Percentiles rank a stretch among this genome's conserved stretches.
Evolutionary conservation across 2,329 filamentous ascomycete species (phyloP).

Genomic region (Macrophomina phaseolina): DNA sequence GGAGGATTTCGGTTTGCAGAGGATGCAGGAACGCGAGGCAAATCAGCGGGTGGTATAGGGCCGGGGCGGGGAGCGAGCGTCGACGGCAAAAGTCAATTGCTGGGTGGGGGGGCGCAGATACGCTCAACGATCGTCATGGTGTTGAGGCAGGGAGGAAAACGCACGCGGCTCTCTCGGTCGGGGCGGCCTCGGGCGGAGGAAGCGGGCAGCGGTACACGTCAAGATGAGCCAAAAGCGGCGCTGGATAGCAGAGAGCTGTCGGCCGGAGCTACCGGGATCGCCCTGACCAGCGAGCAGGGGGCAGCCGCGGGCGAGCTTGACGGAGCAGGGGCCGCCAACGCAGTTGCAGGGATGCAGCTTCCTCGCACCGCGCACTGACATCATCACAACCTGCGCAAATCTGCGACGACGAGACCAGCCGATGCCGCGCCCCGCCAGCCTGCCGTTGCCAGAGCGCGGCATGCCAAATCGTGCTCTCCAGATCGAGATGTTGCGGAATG

Average conservation of each 20-base stretch:
- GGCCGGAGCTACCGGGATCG: not conserved
- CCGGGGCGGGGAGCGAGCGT: not conserved
- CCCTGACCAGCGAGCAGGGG: not conserved
- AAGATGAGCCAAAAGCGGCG: conserved; percentile 15
- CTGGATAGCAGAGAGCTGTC: not conserved
- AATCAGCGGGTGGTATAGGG: not conserved
- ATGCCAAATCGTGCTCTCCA: not conserved
- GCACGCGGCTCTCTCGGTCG: not conserved
- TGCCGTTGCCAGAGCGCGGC: not conserved
- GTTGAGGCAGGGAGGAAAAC: conserved; percentile 6
- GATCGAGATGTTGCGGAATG: conserved; percentile 5
- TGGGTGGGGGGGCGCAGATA: not conserved
- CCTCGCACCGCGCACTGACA: not conserved
- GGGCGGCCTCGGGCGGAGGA: not conserved
- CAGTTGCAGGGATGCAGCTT: not conserved
- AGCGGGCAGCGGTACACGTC: not conserved
- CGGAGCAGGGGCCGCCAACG: not conserved
- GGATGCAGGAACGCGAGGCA: not conserved
- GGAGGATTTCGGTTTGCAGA: not conserved
- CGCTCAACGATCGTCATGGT: conserved; percentile 17
- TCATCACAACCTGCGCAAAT: conserved; percentile 9
- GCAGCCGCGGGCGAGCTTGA: not conserved
- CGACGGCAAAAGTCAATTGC: conserved; percentile 7
- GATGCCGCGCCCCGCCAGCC: not conserved
- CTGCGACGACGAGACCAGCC: not conserved